Percentiles rank a stretch among this genome's conserved stretches.
Evolutionary conservation across 1,284 basidiomycete species (phyloP).

Genomic region (Cutaneotrichosporon mucoides): DNA sequence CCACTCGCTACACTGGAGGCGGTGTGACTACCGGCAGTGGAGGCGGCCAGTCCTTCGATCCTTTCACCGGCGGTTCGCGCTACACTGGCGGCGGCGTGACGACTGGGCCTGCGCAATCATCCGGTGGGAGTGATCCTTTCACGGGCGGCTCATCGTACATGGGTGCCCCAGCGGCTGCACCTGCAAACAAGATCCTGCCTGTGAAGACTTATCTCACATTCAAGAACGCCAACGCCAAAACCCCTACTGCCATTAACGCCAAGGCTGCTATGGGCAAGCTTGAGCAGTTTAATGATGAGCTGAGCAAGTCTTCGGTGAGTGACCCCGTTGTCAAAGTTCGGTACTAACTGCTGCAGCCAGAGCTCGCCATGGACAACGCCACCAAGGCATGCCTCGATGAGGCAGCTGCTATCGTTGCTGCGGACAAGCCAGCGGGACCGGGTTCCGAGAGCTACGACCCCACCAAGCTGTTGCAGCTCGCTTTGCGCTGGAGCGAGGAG

Average conservation of each 20-base stretch:
- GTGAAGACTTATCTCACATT: conserved; percentile 61
- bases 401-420: conserved; percentile 10
- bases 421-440: conserved; percentile 7
- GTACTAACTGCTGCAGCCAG: conserved; percentile 53
- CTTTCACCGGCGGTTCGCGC: conserved; percentile 53
- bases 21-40: conserved; percentile 16
- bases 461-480: conserved; percentile 60
- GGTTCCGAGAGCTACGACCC: conserved; percentile 54
- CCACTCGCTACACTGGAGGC: conserved; percentile 56
- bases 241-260: conserved; percentile 60
- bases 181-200: conserved; percentile 50
- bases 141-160: conserved; percentile 40
- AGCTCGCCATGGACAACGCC: conserved; percentile 66
- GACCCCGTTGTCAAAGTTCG: neutral
- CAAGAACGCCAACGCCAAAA: conserved; percentile 55
- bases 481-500: conserved; percentile 73
- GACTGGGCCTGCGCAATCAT: conserved; percentile 8
- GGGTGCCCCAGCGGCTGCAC: conserved; percentile 12
- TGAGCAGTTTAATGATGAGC: conserved; percentile 68
- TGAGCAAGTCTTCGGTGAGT: conserved; percentile 51
- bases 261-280: conserved; percentile 78
- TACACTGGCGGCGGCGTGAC: conserved; percentile 50
- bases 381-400: conserved; percentile 8
- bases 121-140: conserved; percentile 31
- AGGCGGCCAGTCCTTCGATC: conserved; percentile 25